Evolutionary conservation across 1,284 basidiomycete genomes (phyloP).

Genomic region (Sporisorium exsertum): DNA sequence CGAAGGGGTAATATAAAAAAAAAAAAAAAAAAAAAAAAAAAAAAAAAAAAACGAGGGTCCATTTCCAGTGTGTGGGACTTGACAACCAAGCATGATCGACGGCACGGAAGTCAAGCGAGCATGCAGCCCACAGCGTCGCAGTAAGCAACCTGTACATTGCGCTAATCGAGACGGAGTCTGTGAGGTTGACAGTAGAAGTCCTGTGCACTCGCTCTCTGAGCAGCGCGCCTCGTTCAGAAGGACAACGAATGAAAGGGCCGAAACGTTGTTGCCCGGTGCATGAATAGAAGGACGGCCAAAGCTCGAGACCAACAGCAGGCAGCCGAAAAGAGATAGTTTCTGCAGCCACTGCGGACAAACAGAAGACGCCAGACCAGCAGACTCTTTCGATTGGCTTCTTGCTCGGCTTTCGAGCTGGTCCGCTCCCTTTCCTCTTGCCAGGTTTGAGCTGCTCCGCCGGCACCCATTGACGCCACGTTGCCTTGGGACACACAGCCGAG

Average conservation of each 20-base stretch:
- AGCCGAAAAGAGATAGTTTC: background rate
- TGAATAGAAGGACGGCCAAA: constrained; percentile 1
- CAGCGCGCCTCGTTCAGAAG: background rate
- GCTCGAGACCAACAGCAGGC: background rate
- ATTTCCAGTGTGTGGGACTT: background rate
- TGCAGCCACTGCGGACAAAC: background rate
- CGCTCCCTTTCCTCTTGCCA: background rate
- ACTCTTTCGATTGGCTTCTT: background rate
- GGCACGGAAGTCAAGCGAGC: background rate
- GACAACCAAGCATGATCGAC: background rate
- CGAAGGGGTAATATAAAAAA: too few species aligned
- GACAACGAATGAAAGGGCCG: background rate
- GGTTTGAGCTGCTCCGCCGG: background rate
- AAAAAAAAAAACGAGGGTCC: background rate
- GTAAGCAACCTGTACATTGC: too few species aligned
- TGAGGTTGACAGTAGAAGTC: too few species aligned
- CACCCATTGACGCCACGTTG: background rate
- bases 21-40: background rate
- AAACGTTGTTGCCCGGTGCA: background rate
- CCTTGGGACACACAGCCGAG: background rate
- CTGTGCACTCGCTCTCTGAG: background rate
- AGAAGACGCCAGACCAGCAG: background rate
- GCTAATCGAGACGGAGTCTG: background rate
- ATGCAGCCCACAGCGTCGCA: background rate
- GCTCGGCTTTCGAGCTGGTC: background rate